Percentiles rank a stretch among this genome's conserved stretches.
These are phyloP conservation scores for Mycena filopes DNA, from an alignment of 768 basidiomycete genomes.

Conservation along the genomic window DNA sequence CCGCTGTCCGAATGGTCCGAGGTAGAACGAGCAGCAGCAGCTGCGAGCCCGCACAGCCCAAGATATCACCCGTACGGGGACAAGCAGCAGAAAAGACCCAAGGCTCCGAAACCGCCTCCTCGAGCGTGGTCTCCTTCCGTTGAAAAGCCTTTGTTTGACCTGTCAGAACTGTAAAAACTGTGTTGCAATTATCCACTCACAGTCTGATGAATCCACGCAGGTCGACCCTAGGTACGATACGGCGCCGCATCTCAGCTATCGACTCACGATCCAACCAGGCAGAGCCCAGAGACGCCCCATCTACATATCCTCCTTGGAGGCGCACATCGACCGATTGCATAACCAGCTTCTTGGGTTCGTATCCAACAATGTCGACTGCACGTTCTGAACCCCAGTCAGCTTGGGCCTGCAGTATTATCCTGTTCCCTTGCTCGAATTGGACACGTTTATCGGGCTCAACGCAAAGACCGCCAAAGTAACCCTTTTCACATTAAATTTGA, in stretches of 20 bases:
- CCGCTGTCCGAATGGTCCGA: not conserved
- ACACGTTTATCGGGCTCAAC: constrained; percentile 76
- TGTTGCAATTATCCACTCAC: constrained; percentile 30
- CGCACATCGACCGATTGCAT: constrained; percentile 79
- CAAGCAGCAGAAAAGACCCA: constrained; percentile 58
- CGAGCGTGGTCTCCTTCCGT: constrained; percentile 84
- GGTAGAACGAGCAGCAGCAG: not conserved
- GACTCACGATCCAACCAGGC: no score
- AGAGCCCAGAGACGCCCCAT: no score
- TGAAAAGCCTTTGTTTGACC: constrained; percentile 75
- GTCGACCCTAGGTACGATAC: constrained; percentile 73
- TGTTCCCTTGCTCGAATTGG: constrained; percentile 64
- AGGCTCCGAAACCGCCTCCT: constrained; percentile 59
- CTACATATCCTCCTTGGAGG: constrained; percentile 78
- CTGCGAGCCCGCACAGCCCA: not conserved
- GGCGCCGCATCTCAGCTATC: no score
- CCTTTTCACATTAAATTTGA: not conserved
- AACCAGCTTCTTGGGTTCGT: constrained; percentile 24
- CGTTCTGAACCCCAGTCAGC: constrained; percentile 4
- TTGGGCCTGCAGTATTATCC: constrained; percentile 62
- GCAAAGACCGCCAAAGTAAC: constrained; percentile 79
- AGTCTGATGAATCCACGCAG: constrained; percentile 4
- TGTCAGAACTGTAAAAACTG: constrained; percentile 76
- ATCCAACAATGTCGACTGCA: no score
- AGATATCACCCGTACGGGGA: constrained; percentile 22